These are phyloP conservation scores for Trichoderma arundinaceum DNA, from an alignment of 2,329 filamentous ascomycete genomes.

Conservation along the genomic window DNA sequence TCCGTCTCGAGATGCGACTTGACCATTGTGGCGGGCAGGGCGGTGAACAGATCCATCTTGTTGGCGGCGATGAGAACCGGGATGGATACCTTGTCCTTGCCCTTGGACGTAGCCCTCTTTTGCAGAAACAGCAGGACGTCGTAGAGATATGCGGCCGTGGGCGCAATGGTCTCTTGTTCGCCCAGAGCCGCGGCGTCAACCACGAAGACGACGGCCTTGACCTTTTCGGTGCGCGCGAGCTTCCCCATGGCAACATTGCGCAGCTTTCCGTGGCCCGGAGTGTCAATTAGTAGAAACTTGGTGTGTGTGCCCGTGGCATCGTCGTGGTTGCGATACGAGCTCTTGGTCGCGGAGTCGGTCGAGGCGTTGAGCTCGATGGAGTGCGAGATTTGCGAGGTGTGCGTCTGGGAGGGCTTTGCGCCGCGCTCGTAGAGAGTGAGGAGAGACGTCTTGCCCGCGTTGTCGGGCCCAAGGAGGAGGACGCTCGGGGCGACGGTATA, in stretches of 20 bases:
- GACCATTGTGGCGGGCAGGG: slow-evolving; percentile 78
- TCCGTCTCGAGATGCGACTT: slow-evolving; percentile 78
- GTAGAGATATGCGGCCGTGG: slow-evolving; percentile 84
- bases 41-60: slow-evolving; percentile 95
- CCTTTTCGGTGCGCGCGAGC: slow-evolving; percentile 52
- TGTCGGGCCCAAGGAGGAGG: slow-evolving; percentile 79
- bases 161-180: slow-evolving; percentile 65
- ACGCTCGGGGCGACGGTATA: slow-evolving; percentile 76
- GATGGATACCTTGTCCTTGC: slow-evolving; percentile 52
- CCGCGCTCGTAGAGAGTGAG: slow-evolving; percentile 74
- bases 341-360: slow-evolving; percentile 50
- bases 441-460: slow-evolving; percentile 85
- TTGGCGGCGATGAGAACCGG: slow-evolving; percentile 88
- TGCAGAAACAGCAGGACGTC: slow-evolving; percentile 86
- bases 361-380: slow-evolving; percentile 62
- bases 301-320: slow-evolving; percentile 62
- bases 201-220: slow-evolving; percentile 81
- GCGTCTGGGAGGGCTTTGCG: slow-evolving; percentile 52
- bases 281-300: slow-evolving; percentile 82
- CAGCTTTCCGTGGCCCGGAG: slow-evolving; percentile 94
- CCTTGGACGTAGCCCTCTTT: slow-evolving; percentile 62
- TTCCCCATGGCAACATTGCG: slow-evolving; percentile 69
- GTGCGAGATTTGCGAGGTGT: slow-evolving; percentile 59
- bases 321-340: slow-evolving; percentile 62
- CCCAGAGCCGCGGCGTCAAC: slow-evolving; percentile 79